Evolutionary conservation across 345 rosid genomes (phyloP), one percentile per base, ranked within the genome.

Genomic region (Corchorus capsularis): DNA sequence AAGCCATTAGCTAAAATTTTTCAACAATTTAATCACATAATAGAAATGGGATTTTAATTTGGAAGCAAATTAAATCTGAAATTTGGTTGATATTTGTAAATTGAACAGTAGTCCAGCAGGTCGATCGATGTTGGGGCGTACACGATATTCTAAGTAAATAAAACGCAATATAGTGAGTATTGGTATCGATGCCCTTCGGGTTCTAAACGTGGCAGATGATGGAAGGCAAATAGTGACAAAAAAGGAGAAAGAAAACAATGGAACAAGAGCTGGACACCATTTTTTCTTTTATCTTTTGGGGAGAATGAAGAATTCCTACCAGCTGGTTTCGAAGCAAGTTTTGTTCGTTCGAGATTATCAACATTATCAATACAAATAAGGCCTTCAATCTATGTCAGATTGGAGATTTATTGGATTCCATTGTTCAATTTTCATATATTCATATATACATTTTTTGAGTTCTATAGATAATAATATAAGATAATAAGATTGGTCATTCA

Each of bases 221-320:
- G 79, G 81, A 82, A 82, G 78, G 79, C 83, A 82, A 85, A 85
- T 75, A 77, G 74, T 81, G 90, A 82, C 85, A 27, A 85, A 83
- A 65, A 73, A 77, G 81, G 78, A 45, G 74, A 20, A 27, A 78
- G 75, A 83, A 82, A 69, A 80, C 85, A 82, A 62, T 61, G 12
- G 39, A 72, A 56, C 59, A 66, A 82, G 80, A 83, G 87, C 87
- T 87, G 91, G 87, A 87, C 74, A 72, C 82, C 91, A 83, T 79
- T 79, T 82, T 69, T 63, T 68, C 47, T 45, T 45, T 82, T 69
- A 67, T 68, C 47, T 45, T 45, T 45, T 6, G 47, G 47, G 47
- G 67, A 72, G 32, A 76, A 78, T 12, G 6, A 39, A 39, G 43
- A 39, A 39, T 65, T 56, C 78, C 63, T 27, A 61, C 34, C 70